Base-by-base conservation (phyloP, 1,284 basidiomycete genomes). In the Volvariella volvacea region DNA sequence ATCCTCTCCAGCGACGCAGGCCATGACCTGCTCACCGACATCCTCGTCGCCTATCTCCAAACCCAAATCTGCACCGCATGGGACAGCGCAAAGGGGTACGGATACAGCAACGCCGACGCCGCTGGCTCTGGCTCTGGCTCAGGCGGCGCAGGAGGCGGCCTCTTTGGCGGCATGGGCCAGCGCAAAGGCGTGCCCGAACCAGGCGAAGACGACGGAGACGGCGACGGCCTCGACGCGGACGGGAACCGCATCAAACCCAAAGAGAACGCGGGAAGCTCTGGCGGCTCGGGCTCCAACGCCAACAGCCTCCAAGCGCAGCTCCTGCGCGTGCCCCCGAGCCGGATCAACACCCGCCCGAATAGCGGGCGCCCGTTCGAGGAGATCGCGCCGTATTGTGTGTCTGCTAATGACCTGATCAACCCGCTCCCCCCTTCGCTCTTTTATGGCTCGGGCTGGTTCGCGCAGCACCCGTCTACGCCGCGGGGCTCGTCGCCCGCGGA, bases 341-440 rank as follows among this genome's bases (percentile, higher is more conserved):
- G 87, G 12, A 83, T 96, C 57, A 77, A 76, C 49, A 83, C 88
- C 36, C 78, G 80, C 7, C 88, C 89, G 0, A 69, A 68, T 52
- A 71, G 56, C 42, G 56, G 55, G 7, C 61, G 73, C 2, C 62
- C 71, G n/a, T 92, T 87, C 61, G 78, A 88, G 56, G 93, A 96
- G 63, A 78, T 93, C 42, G 74, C 78, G 43, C 93, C 94, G 10
- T 92, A 76, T 68, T 97, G 94, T 63, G 91, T 89, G 0, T 85
- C 83, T 15, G 93, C 93, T 17, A 94, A 95, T 62, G 92, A 97
- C 62, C 71, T 97, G 36, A 88, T 96, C 60, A 95, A 95, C 67
- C 94, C 93, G 2, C 72, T 97, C 1, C 92, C 93, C 9, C 80
- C 84, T 0, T 88, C 85, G 19, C 68, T 94, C 50, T 96, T 97